Evolutionary conservation across 2,329 filamentous ascomycete species (phyloP).

Genomic region (Pseudogymnoascus sp.): DNA sequence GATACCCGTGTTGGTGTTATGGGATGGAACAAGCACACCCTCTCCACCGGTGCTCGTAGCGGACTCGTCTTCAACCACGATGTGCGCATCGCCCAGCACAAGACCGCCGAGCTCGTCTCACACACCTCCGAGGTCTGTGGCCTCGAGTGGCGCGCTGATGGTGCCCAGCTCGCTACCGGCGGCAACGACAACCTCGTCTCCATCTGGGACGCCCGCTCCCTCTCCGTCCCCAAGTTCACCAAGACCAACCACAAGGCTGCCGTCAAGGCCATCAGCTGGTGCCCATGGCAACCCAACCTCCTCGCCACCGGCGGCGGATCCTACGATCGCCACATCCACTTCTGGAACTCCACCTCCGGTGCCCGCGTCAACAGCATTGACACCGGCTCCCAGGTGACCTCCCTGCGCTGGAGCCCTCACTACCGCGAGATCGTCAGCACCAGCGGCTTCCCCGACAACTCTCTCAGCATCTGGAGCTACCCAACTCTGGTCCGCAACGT

Average conservation of each 20-base stretch:
- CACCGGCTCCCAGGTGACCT: constrained; percentile 95
- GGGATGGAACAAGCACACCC: constrained; percentile 98
- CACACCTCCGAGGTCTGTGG: constrained; percentile 98
- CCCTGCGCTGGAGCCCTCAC: constrained; percentile 89
- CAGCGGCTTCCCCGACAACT: constrained; percentile 98
- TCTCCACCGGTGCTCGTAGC: constrained; percentile 90
- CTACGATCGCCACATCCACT: constrained; percentile 97
- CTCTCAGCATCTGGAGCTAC: constrained; percentile 98
- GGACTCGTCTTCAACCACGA: constrained; percentile 98
- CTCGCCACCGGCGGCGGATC: constrained; percentile 93
- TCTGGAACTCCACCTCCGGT: constrained; percentile 98
- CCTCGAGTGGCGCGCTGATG: constrained; percentile 94
- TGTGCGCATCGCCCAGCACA: constrained; percentile 95
- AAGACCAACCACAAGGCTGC: constrained; percentile 99
- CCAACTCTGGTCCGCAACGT: constrained; percentile 94
- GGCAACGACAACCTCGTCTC: constrained; percentile 98
- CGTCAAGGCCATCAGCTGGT: constrained; percentile 97
- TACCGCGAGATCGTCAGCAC: constrained; percentile 98
- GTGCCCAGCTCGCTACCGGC: constrained; percentile 91
- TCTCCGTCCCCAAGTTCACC: constrained; percentile 93
- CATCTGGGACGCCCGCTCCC: constrained; percentile 95
- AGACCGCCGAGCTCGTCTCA: constrained; percentile 91
- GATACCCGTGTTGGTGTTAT: constrained; percentile 95
- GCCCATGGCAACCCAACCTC: constrained; percentile 96
- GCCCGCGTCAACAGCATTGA: constrained; percentile 98